Evolutionary conservation across 495 filamentous ascomycete genomes (phyloP).

Genomic region (Xylaria sp.): DNA sequence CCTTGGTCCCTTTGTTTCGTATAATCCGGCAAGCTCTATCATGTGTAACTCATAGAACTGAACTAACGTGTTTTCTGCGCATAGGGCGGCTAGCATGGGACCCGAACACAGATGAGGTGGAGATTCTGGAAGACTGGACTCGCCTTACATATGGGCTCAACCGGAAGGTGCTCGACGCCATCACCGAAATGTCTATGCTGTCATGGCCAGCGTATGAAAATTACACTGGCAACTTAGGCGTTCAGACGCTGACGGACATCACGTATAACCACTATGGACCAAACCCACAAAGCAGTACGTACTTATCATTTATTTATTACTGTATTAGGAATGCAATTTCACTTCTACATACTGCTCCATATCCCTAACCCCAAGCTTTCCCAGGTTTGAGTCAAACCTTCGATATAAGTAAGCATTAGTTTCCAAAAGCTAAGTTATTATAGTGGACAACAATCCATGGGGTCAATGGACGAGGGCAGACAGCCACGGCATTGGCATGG

Average conservation of each 20-base stretch:
- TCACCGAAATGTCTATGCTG: slow-evolving; percentile 69
- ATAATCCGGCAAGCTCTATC: background rate
- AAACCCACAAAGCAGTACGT: slow-evolving; percentile 54
- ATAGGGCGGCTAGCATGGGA: slow-evolving; percentile 66
- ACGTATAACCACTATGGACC: slow-evolving; percentile 71
- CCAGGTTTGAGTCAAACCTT: background rate
- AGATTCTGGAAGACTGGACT: slow-evolving; percentile 69
- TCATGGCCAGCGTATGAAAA: slow-evolving; percentile 76
- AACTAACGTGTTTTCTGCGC: background rate
- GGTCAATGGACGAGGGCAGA: slow-evolving; percentile 78
- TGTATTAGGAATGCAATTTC: background rate
- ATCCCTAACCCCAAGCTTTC: background rate
- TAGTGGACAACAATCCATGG: slow-evolving; percentile 70
- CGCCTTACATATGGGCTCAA: slow-evolving; percentile 68
- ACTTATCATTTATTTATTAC: background rate
- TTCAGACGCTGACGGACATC: slow-evolving; percentile 74
- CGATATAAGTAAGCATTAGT: background rate
- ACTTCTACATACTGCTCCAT: background rate
- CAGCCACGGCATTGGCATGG: slow-evolving; percentile 68
- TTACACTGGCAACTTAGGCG: slow-evolving; percentile 73
- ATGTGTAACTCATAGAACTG: background rate
- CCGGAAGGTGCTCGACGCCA: slow-evolving; percentile 58
- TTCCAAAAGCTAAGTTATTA: background rate
- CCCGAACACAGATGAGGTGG: slow-evolving; percentile 50
- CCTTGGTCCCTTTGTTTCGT: background rate